phyloP scores from a whole-genome alignment of 108 stramenopile genomes.

The Nannochloropsis gaditana region DNA sequence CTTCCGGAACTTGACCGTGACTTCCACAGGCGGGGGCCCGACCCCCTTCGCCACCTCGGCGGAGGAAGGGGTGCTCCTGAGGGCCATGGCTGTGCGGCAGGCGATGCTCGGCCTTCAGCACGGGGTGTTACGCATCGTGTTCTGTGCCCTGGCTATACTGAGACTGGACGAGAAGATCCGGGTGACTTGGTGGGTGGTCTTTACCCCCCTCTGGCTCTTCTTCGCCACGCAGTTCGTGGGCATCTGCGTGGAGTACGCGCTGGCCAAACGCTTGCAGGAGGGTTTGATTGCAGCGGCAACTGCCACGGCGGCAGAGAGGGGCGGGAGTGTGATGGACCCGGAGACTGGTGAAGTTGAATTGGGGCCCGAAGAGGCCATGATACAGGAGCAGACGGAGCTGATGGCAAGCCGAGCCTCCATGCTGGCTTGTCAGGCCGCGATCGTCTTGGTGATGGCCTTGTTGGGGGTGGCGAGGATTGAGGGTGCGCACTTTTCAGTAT shows the following conservation, averaged over 20 bases:
- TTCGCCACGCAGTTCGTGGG: constrained; percentile 34
- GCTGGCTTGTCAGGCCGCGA: constrained; percentile 37
- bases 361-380: constrained; percentile 32
- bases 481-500: constrained; percentile 45
- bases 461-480: constrained; percentile 41
- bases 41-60: not conserved
- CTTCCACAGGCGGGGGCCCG: not conserved
- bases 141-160: constrained; percentile 14
- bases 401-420: constrained; percentile 31
- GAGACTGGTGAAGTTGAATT: constrained; percentile 22
- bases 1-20: constrained; percentile 26
- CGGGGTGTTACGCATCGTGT: not conserved
- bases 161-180: constrained; percentile 24
- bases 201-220: constrained; percentile 42
- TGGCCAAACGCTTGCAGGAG: constrained; percentile 29
- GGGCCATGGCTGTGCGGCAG: not conserved
- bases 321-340: constrained; percentile 32
- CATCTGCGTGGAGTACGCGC: constrained; percentile 31
- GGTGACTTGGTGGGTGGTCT: constrained; percentile 47
- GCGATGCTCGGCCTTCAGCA: not conserved
- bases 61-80: not conserved
- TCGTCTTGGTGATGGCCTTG: constrained; percentile 38
- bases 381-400: constrained; percentile 37
- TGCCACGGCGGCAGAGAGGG: constrained; percentile 26
- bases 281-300: constrained; percentile 26